These are phyloP conservation scores for Gastrodia elata DNA, from an alignment of 106 monocot species.

Conservation along the genomic window DNA sequence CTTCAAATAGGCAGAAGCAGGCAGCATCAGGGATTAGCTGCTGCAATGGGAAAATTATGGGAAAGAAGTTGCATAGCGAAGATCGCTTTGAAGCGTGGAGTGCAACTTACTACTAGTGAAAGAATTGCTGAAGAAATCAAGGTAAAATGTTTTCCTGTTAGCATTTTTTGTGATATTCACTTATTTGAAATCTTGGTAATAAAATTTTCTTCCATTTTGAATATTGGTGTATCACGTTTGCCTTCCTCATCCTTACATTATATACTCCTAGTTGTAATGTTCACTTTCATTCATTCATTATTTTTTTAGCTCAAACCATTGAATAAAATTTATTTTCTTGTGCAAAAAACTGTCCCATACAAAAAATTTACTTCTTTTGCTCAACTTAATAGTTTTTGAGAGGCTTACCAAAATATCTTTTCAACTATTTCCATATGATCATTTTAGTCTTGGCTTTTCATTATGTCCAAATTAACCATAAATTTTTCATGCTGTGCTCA, in stretches of 20 bases:
- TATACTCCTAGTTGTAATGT: not conserved
- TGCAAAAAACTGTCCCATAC: not conserved
- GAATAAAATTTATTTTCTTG: not conserved
- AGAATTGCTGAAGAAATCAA: constrained; percentile 96
- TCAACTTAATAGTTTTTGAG: not conserved
- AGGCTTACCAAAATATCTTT: too few relatives aligned
- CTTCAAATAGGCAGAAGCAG: constrained; percentile 70
- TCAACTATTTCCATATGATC: too few relatives aligned
- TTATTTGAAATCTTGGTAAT: not conserved
- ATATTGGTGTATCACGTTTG: not conserved
- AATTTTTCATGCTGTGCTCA: too few relatives aligned
- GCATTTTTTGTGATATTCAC: not conserved
- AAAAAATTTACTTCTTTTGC: not conserved
- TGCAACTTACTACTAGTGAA: constrained; percentile 93
- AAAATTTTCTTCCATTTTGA: not conserved
- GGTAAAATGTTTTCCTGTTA: constrained; percentile 27
- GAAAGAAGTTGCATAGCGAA: constrained; percentile 91
- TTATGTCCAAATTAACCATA: too few relatives aligned
- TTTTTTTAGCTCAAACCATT: not conserved
- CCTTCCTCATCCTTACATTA: not conserved
- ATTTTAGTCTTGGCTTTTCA: too few relatives aligned
- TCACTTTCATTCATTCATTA: not conserved
- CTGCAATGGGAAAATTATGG: constrained; percentile 85
- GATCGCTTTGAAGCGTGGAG: constrained; percentile 85
- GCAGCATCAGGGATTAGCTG: constrained; percentile 87